These are phyloP conservation scores for Phylloporus rhodoxanthus DNA, from an alignment of 768 basidiomycete species.

Conservation along the genomic window DNA sequence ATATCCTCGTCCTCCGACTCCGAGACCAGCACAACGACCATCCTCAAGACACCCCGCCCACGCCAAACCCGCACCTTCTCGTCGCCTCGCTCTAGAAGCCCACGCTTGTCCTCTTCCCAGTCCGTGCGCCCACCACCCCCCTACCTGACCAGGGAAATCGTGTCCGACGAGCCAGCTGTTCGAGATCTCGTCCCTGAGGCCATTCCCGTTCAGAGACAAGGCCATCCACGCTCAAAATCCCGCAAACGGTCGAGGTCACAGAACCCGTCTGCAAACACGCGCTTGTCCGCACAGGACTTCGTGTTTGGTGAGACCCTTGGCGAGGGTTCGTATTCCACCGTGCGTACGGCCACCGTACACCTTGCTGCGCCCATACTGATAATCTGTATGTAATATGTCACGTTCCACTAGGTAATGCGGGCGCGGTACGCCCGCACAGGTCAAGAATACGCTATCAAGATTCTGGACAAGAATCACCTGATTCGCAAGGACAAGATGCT, in stretches of 20 bases:
- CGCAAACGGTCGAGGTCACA: conserved; percentile 36
- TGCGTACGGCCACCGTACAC: conserved; percentile 32
- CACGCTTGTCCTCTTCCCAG: conserved; percentile 35
- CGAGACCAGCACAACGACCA: conserved; percentile 36
- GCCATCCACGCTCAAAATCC: conserved; percentile 37
- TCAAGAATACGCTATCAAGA: conserved; percentile 70
- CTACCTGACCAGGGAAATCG: conserved; percentile 54
- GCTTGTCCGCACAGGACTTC: conserved; percentile 55
- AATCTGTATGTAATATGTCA: conserved; percentile 8
- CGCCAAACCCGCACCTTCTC: conserved; percentile 60
- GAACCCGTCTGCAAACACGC: conserved; percentile 42
- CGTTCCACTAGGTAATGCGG: conserved; percentile 45
- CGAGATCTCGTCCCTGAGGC: conserved; percentile 13
- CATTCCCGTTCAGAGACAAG: background rate
- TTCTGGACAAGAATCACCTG: conserved; percentile 80
- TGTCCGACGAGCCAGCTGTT: conserved; percentile 25
- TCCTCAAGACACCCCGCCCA: conserved; percentile 40
- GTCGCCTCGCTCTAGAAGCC: conserved; percentile 55
- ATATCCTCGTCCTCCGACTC: conserved; percentile 64
- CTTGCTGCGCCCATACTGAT: conserved; percentile 8
- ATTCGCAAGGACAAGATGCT: conserved; percentile 71
- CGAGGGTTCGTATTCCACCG: conserved; percentile 79
- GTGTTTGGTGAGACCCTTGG: conserved; percentile 69
- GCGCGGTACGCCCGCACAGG: conserved; percentile 50
- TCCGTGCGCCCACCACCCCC: conserved; percentile 41